Evolutionary conservation across 192 early-diverging fungal species (phyloP).

Genomic region (Diversispora eburnea): DNA sequence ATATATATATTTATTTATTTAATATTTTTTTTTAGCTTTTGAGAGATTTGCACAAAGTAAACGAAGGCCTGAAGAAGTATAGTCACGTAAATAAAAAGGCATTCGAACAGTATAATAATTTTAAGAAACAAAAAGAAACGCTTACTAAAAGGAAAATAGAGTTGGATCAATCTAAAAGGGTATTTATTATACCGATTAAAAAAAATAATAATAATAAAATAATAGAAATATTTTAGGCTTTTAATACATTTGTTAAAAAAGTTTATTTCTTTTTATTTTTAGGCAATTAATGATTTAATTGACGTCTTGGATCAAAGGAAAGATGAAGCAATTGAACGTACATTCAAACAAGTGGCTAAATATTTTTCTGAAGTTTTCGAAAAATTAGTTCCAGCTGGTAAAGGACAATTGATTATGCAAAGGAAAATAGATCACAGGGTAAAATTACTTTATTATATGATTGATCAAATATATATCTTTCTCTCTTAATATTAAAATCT

Average conservation of each 20-base stretch:
- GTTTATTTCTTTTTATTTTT: background rate
- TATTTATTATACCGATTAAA: slow-evolving; percentile 22
- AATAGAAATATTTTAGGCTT: too few species aligned
- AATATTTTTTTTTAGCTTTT: slow-evolving; percentile 42
- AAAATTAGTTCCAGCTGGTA: slow-evolving; percentile 84
- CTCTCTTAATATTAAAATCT: too few species aligned
- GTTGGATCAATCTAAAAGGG: slow-evolving; percentile 74
- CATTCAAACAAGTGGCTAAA: slow-evolving; percentile 87
- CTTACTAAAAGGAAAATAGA: slow-evolving; percentile 83
- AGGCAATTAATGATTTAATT: slow-evolving; percentile 85
- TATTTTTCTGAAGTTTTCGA: slow-evolving; percentile 88
- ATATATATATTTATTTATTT: background rate
- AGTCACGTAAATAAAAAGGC: slow-evolving; percentile 98
- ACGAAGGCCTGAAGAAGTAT: slow-evolving; percentile 85
- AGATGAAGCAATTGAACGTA: slow-evolving; percentile 95
- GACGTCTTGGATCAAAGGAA: slow-evolving; percentile 90
- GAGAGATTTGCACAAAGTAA: slow-evolving; percentile 69
- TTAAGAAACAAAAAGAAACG: slow-evolving; percentile 83
- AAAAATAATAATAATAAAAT: too few species aligned
- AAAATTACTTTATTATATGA: background rate
- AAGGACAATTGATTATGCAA: slow-evolving; percentile 84
- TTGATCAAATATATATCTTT: background rate
- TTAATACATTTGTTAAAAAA: too few species aligned
- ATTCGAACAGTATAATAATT: slow-evolving; percentile 94
- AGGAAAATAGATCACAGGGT: slow-evolving; percentile 51